phyloP scores from a whole-genome alignment of 75 land plant genomes.

The Cupressus sempervirens region DNA sequence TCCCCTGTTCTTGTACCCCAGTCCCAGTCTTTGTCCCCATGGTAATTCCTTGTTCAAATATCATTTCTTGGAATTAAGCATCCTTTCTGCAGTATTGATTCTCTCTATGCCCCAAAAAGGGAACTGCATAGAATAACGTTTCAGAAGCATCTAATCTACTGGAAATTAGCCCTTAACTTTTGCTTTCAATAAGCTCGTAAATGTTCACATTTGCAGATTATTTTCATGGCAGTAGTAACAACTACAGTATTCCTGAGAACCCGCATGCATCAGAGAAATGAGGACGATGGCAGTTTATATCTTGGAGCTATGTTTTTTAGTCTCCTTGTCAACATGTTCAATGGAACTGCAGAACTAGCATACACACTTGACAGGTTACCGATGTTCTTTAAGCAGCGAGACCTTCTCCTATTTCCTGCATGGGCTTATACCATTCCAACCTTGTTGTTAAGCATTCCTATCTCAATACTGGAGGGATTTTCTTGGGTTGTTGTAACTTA shows the following conservation, averaged over 20 bases:
- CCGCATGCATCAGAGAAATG: conserved; percentile 16
- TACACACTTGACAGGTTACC: conserved; percentile 28
- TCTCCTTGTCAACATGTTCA: conserved; percentile 28
- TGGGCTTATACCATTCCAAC: conserved; percentile 27
- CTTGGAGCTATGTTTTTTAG: conserved; percentile 26
- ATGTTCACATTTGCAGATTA: conserved; percentile 29
- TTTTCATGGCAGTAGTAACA: conserved; percentile 24
- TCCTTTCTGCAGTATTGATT: too few species aligned
- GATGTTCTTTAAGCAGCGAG: conserved; percentile 22
- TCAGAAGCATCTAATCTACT: not conserved
- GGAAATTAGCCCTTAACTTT: not conserved
- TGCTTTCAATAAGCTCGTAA: not conserved
- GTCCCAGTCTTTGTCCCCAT: too few species aligned
- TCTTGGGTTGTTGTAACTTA: conserved; percentile 26
- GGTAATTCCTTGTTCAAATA: too few species aligned
- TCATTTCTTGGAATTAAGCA: too few species aligned
- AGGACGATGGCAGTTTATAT: conserved; percentile 15
- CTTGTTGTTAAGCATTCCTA: conserved; percentile 20
- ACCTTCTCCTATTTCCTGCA: conserved; percentile 16
- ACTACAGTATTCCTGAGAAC: conserved; percentile 23
- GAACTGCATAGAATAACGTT: too few species aligned
- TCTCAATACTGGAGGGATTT: conserved; percentile 28
- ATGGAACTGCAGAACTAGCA: conserved; percentile 26
- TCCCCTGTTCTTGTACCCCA: too few species aligned
- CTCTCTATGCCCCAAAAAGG: too few species aligned